Evolutionary conservation across 768 basidiomycete species (phyloP).

Genomic region (Russula earlei): DNA sequence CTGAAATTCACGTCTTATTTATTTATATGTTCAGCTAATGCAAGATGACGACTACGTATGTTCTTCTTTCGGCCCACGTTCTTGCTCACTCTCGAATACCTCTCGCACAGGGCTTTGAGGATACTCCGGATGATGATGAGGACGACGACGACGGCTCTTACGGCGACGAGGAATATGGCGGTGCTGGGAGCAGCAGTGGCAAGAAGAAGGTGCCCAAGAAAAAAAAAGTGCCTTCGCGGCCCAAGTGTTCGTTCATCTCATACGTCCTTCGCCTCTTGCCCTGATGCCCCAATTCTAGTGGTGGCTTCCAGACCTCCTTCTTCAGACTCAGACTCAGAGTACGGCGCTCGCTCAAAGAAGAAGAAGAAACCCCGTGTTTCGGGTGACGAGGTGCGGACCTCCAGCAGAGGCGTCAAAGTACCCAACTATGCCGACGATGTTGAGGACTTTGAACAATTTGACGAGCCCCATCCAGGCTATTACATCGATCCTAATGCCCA

Average conservation of each 20-base stretch:
- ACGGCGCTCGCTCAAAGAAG: constrained; percentile 78
- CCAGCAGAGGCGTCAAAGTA: constrained; percentile 62
- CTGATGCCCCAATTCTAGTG: constrained; percentile 27
- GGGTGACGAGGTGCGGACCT: constrained; percentile 69
- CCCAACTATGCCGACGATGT: constrained; percentile 74
- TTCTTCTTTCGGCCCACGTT: constrained; percentile 21
- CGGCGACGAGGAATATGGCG: constrained; percentile 62
- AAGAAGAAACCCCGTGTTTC: constrained; percentile 57
- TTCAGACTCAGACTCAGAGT: constrained; percentile 82
- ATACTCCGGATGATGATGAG: constrained; percentile 41
- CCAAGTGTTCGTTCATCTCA: constrained; percentile 41
- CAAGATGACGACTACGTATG: constrained; percentile 45
- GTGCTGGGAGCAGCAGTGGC: constrained; percentile 26
- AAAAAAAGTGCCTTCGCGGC: constrained; percentile 53
- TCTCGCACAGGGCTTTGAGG: constrained; percentile 47
- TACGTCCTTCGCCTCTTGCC: constrained; percentile 11
- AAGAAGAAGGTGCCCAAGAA: constrained; percentile 61
- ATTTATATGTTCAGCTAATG: constrained; percentile 24
- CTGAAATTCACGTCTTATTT: constrained; percentile 7
- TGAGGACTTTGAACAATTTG: constrained; percentile 66
- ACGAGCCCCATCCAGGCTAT: constrained; percentile 52
- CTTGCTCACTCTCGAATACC: constrained; percentile 19
- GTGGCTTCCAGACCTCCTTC: constrained; percentile 40
- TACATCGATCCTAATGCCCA: constrained; percentile 43
- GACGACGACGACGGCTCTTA: constrained; percentile 57